Evolutionary conservation across 176 grass and related monocot genomes (phyloP), one percentile per base, ranked within the genome.

Genomic region (Avena sativa): DNA sequence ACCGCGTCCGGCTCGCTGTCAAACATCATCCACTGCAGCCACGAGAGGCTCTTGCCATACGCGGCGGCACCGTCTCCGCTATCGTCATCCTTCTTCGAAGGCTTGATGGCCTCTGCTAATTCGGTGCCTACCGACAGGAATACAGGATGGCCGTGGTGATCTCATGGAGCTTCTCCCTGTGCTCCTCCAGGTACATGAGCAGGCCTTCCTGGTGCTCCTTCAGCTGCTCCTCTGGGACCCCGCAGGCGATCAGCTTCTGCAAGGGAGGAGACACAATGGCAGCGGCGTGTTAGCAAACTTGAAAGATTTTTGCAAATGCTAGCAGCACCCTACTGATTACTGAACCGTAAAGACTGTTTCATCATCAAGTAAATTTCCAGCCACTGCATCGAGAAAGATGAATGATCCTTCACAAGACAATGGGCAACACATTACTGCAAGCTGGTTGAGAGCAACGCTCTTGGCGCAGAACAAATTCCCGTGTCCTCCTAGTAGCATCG

Each of bases 21-120:
- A 80, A 99, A 94, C 94, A 99, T 99, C 19, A 94, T 50, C 97
- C 97, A 99, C 52, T 94, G 94, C 73, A 99, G 80, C 97, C 97
- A 99, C 9, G 8, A 78, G 71, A 99, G 69, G 38, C 92, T 92
- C 46, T 84, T 88, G 17, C 46, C 16, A 55, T 89, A 94, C 0
- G 79, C 51, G 9, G 92, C 84, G 2, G 50, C 58, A 6, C 92
- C 74, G 2, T 56, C 60, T 0, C 8, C 44, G 44, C 78, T 83
- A 12, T 57, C 32, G 32, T 81, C 62, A 1, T 85, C 85, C 74
- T 79, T 86, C 62, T 88, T 89, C 4, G 52, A 15, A 15, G 52
- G 16, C 9, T 59, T 87, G 0, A 3, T 11, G 9, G 85, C 12
- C 59, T 93, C 87, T 2, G 81, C 49, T 20, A 81, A 4, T n/a